phyloP scores from a whole-genome alignment of 305 asterid species.

The Solanum hybrid region DNA sequence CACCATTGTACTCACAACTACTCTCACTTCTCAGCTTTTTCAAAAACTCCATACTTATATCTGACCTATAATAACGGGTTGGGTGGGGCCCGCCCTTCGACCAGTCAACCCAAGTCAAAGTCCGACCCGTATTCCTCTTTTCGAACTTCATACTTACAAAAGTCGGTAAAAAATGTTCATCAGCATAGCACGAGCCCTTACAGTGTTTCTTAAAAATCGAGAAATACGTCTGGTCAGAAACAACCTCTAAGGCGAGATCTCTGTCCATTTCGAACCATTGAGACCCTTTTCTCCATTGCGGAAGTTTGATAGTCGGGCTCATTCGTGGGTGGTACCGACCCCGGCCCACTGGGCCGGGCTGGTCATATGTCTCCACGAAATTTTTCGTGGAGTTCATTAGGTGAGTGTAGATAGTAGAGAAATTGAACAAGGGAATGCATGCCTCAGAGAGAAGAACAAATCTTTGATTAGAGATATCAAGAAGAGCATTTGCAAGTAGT shows the following conservation, averaged over 20 bases:
- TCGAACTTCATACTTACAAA: slow-evolving; percentile 39
- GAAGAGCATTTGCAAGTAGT: slow-evolving; percentile 75
- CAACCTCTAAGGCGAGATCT: slow-evolving; percentile 45
- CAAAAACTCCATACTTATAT: slow-evolving; percentile 35
- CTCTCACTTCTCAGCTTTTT: slow-evolving; percentile 42
- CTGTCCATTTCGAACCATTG: slow-evolving; percentile 79
- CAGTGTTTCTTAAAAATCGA: slow-evolving; percentile 37
- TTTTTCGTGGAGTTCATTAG: slow-evolving; percentile 40
- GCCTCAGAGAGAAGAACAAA: slow-evolving; percentile 83
- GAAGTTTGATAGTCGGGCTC: slow-evolving; percentile 39
- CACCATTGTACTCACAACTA: slow-evolving; percentile 57
- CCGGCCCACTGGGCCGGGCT: slow-evolving; percentile 45
- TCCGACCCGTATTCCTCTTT: slow-evolving; percentile 37
- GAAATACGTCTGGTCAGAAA: slow-evolving; percentile 44
- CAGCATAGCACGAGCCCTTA: slow-evolving; percentile 49
- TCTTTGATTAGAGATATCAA: slow-evolving; percentile 66
- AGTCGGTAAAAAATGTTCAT: slow-evolving; percentile 81
- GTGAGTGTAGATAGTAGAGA: slow-evolving; percentile 63
- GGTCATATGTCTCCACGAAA: slow-evolving; percentile 57
- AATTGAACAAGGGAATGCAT: slow-evolving; percentile 79
- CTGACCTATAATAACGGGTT: slow-evolving; percentile 29
- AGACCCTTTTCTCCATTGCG: slow-evolving; percentile 79
- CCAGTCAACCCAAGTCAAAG: slow-evolving; percentile 82
- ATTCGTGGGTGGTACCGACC: slow-evolving; percentile 51
- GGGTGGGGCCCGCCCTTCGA: slow-evolving; percentile 84